Percentiles rank a stretch among this genome's conserved stretches.
Evolutionary conservation across 2,329 filamentous ascomycete species (phyloP).

Genomic region (Ascosphaera apis): DNA sequence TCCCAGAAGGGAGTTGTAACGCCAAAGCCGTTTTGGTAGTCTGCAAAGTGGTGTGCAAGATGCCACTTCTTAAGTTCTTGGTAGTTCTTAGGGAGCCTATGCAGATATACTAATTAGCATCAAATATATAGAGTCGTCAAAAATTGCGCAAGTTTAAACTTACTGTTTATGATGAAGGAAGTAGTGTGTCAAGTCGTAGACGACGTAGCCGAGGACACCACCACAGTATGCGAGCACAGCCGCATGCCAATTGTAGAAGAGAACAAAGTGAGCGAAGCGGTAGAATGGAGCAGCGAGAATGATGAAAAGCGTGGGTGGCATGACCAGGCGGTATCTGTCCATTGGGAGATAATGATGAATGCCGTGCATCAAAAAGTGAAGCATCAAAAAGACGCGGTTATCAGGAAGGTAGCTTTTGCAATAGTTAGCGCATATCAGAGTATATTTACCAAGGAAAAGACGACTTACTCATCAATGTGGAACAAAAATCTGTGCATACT

Average conservation of each 20-base stretch:
- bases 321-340: conserved; percentile 91
- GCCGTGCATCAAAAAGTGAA: conserved; percentile 86
- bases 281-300: conserved; percentile 74
- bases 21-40: conserved; percentile 93
- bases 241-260: conserved; percentile 67
- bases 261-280: conserved; percentile 62
- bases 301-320: conserved; percentile 79
- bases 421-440: conserved; percentile 6
- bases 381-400: conserved; percentile 62
- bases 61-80: conserved; percentile 92
- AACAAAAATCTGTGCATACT: conserved; percentile 73
- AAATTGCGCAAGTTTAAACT: conserved; percentile 11
- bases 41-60: conserved; percentile 87
- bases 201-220: conserved; percentile 84
- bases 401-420: conserved; percentile 55
- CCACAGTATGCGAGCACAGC: conserved; percentile 63
- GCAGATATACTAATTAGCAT: conserved; percentile 5
- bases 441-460: background rate
- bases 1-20: conserved; percentile 97
- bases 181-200: conserved; percentile 95
- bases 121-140: background rate
- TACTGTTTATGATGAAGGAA: conserved; percentile 88
- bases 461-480: conserved; percentile 66
- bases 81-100: conserved; percentile 62
- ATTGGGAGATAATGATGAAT: conserved; percentile 98